phyloP scores from a whole-genome alignment of 2,329 filamentous ascomycete genomes.

The Myriosclerotinia scirpicola region DNA sequence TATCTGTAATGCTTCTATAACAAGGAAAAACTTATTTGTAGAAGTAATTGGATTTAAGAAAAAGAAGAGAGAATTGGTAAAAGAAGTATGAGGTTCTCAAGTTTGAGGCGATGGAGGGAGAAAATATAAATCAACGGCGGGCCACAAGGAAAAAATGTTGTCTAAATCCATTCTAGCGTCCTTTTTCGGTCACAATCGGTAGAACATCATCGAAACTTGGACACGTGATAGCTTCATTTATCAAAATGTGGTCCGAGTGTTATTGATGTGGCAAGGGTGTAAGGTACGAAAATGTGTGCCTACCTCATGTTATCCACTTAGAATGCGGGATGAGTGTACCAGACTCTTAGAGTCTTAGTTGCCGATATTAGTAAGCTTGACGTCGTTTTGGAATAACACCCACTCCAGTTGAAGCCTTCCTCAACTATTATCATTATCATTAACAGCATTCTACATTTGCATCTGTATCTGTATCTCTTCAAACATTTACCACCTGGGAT shows the following conservation, averaged over 20 bases:
- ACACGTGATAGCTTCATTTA: neutral
- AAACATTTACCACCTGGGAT: neutral
- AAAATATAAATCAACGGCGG: conserved; percentile 22
- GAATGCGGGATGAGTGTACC: neutral
- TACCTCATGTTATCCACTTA: neutral
- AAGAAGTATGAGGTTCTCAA: conserved; percentile 16
- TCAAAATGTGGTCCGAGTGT: conserved; percentile 1
- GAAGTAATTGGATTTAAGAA: conserved; percentile 26
- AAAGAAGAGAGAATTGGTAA: conserved; percentile 26
- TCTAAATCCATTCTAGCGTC: conserved; percentile 20
- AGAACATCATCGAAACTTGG: conserved; percentile 22
- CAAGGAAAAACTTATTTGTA: conserved; percentile 27
- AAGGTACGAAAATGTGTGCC: neutral
- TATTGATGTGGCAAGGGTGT: neutral
- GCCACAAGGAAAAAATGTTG: conserved; percentile 12
- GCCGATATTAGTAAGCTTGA: conserved; percentile 2
- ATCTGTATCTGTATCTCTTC: neutral
- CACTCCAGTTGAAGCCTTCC: neutral
- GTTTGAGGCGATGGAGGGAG: conserved; percentile 17
- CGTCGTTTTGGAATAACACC: neutral
- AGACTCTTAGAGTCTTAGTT: neutral
- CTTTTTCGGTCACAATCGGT: conserved; percentile 7
- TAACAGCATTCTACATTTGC: no score
- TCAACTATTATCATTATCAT: no score
- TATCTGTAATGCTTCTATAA: conserved; percentile 36